These are phyloP conservation scores for Pseudonitzschia multiseries DNA, from an alignment of 108 stramenopile species.

Conservation along the genomic window DNA sequence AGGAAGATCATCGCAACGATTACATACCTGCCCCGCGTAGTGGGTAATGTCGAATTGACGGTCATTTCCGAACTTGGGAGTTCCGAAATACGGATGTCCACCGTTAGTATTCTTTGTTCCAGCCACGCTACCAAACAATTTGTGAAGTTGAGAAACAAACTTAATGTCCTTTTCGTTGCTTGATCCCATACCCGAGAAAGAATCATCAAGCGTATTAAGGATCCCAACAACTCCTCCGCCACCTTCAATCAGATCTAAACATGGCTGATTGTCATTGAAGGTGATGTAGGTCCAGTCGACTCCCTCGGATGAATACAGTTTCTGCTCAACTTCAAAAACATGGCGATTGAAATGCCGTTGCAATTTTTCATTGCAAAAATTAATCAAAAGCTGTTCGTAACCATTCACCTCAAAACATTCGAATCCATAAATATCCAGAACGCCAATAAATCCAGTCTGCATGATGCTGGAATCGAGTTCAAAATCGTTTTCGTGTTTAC, in stretches of 20 bases:
- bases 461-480: background rate
- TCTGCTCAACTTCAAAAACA: constrained; percentile 94
- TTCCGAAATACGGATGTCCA: constrained; percentile 77
- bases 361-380: constrained; percentile 94
- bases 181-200: constrained; percentile 87
- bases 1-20: background rate
- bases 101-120: constrained; percentile 50
- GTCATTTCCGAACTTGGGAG: constrained; percentile 90
- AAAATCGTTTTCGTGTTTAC: background rate
- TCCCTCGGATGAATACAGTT: constrained; percentile 89
- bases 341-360: constrained; percentile 95
- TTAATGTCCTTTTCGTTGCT: constrained; percentile 82
- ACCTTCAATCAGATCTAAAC: constrained; percentile 94
- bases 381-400: constrained; percentile 96
- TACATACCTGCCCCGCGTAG: constrained; percentile 90
- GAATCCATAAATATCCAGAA: constrained; percentile 97
- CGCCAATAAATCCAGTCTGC: constrained; percentile 80
- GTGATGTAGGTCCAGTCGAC: constrained; percentile 96
- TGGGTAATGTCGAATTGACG: constrained; percentile 87
- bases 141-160: constrained; percentile 86
- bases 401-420: constrained; percentile 94
- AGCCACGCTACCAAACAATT: constrained; percentile 64
- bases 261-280: constrained; percentile 98
- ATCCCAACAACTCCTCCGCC: constrained; percentile 73
- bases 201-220: constrained; percentile 86